Conservation (phyloP, 164 flowering plant species). For the Annona cherimola region DNA sequence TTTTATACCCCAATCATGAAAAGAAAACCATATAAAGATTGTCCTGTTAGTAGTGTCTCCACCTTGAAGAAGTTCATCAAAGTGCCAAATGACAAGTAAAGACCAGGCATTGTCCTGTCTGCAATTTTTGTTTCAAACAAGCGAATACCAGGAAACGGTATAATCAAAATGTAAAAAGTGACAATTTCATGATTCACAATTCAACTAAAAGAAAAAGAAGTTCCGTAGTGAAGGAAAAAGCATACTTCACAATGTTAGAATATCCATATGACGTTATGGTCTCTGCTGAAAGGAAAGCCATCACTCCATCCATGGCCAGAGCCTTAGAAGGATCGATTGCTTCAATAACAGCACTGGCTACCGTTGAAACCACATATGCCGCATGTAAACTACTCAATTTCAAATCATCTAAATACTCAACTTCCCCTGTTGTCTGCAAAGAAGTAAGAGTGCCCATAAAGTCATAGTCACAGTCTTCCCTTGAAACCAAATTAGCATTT, state of each 20-base stretch:
- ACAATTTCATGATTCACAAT: too few relatives aligned
- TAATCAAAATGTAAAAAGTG: too few relatives aligned
- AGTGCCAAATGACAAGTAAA: too few relatives aligned
- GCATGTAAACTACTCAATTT: constrained; percentile 11
- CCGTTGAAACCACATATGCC: constrained; percentile 5
- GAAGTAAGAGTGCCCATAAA: not conserved
- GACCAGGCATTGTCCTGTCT: too few relatives aligned
- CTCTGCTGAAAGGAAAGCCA: constrained; percentile 9
- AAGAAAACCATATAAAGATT: too few relatives aligned
- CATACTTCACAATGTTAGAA: constrained; percentile 7
- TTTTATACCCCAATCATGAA: too few relatives aligned
- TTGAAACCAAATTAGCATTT: not conserved
- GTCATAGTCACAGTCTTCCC: not conserved
- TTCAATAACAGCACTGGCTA: constrained; percentile 6
- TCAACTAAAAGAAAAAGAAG: too few relatives aligned
- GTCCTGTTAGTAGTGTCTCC: too few relatives aligned
- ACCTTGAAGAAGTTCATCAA: too few relatives aligned
- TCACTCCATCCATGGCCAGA: constrained; percentile 1
- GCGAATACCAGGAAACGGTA: too few relatives aligned
- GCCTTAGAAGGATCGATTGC: constrained; percentile 11
- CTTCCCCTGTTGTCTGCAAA: constrained; percentile 11
- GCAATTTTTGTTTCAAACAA: too few relatives aligned
- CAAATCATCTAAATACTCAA: constrained; percentile 7
- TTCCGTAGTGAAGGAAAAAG: too few relatives aligned
- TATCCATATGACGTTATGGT: constrained; percentile 6